These are phyloP conservation scores for Fermentozyma sake DNA, from an alignment of 1,139 yeast species.

Conservation along the genomic window DNA sequence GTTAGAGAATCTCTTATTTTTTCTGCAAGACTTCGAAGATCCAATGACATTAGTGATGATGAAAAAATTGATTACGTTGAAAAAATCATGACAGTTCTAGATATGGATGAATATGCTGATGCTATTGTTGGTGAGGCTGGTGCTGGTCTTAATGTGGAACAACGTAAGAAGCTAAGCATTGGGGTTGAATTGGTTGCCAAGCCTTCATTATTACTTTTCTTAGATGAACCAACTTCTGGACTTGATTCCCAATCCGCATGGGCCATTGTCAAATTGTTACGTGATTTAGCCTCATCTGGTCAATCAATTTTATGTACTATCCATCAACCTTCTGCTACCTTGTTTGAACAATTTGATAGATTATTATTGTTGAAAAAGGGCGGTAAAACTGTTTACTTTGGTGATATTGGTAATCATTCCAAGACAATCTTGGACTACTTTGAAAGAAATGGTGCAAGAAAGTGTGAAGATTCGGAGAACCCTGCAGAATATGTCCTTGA, in stretches of 20 bases:
- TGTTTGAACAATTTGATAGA: slow-evolving; percentile 17
- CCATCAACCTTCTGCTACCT: slow-evolving; percentile 22
- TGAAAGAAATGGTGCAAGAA: slow-evolving; percentile 14
- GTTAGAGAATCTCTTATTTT: slow-evolving; percentile 17
- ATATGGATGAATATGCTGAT: slow-evolving; percentile 13
- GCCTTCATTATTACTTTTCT: slow-evolving; percentile 19
- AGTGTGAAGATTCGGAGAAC: slow-evolving; percentile 15
- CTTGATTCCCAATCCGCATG: slow-evolving; percentile 21
- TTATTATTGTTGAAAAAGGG: slow-evolving; percentile 21
- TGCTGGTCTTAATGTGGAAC: slow-evolving; percentile 19
- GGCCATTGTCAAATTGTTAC: slow-evolving; percentile 15
- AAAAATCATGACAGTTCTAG: slow-evolving; percentile 16
- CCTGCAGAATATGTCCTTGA: slow-evolving; percentile 19
- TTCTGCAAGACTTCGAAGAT: slow-evolving; percentile 20
- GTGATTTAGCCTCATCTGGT: slow-evolving; percentile 20
- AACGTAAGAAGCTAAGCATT: slow-evolving; percentile 18
- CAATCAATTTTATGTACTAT: slow-evolving; percentile 19
- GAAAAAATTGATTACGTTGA: slow-evolving; percentile 12
- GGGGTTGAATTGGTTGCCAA: slow-evolving; percentile 20
- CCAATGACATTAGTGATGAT: slow-evolving; percentile 8
- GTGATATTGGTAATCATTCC: slow-evolving; percentile 10
- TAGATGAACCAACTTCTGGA: slow-evolving; percentile 26
- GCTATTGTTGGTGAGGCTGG: slow-evolving; percentile 13
- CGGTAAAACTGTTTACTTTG: slow-evolving; percentile 20
- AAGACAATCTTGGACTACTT: slow-evolving; percentile 9